Base-by-base conservation (phyloP, 2,329 filamentous ascomycete species). In the Dactylellina haptotyla region DNA sequence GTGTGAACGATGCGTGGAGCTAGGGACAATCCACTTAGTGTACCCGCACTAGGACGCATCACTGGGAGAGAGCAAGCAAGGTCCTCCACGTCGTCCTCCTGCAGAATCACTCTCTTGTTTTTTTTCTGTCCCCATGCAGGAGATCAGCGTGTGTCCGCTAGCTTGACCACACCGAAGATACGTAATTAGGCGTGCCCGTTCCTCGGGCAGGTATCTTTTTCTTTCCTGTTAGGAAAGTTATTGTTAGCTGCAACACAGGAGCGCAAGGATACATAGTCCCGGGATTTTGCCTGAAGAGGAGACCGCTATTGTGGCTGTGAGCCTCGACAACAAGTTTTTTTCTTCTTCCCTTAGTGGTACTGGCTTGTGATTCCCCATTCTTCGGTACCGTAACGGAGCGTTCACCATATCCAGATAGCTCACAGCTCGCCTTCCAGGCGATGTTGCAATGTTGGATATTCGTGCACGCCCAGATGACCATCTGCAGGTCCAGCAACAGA, bases 131-230 rank as follows among this genome's bases (percentile, higher is more conserved):
- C 16, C 59, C 58, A 64, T 72, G 58, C 66, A 72, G 59, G 59
- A 63, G 58, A 62, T 58, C 56, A 72, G 30, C 66, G 28, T 34
- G 41, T 39, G 12, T 28, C 50, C 45, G 50, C 51, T 18, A 57
- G 51, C 53, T 65, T 46, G 59, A 54, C 67, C 59, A 58, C 51
- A 65, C 41, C 20, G 41, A 54, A 51, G 59, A 45, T 72, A 72
- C 67, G 67, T 72, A 72, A 72, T 72, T 65, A 72, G 67, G 67
- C 67, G 67, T 72, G 67, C 67, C 67, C 66, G 66, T 71, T 43
- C 23, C 53, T 71, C 58, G 66, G 66, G 66, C 66, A 51, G 64
- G 57, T 64, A 43, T 43, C 39, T 53, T 32, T 45, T 59, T 43
- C 53, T 71, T 63, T 64, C 67, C 59, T 59, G 51, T 72, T 59